A percentile compares a stretch with the other conserved stretches of the same genome.
Evolutionary conservation across 805 yeast genomes (phyloP).

Genomic region (Kodamaea laetipori): DNA sequence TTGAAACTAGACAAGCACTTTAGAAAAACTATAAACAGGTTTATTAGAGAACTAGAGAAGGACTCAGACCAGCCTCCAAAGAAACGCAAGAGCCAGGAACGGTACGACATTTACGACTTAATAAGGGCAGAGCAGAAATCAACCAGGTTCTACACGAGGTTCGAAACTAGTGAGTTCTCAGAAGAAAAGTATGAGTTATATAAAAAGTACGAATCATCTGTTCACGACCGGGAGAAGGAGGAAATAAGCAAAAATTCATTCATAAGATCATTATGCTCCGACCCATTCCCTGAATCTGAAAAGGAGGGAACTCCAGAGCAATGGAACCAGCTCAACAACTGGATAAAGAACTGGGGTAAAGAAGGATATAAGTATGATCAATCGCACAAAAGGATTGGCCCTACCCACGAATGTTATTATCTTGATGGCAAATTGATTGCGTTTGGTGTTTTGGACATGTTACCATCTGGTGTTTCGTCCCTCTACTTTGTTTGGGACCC

Average conservation of each 20-base stretch:
- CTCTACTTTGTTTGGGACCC: slow-evolving; percentile 92
- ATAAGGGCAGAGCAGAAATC: slow-evolving; percentile 42
- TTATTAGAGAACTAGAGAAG: slow-evolving; percentile 37
- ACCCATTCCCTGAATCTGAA: slow-evolving; percentile 53
- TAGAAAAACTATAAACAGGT: slow-evolving; percentile 63
- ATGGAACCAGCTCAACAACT: slow-evolving; percentile 46
- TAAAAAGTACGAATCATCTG: slow-evolving; percentile 65
- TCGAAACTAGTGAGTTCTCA: slow-evolving; percentile 55
- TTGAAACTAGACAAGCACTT: slow-evolving; percentile 64
- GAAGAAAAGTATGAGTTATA: slow-evolving; percentile 64
- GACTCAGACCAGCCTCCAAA: background rate
- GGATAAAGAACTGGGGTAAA: slow-evolving; percentile 34
- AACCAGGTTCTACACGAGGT: slow-evolving; percentile 40
- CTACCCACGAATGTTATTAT: slow-evolving; percentile 79
- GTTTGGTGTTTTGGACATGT: slow-evolving; percentile 71
- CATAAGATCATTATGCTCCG: slow-evolving; percentile 64
- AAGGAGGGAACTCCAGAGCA: slow-evolving; percentile 24
- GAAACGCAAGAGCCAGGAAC: slow-evolving; percentile 15
- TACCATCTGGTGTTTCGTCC: slow-evolving; percentile 77
- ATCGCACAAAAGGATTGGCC: slow-evolving; percentile 46
- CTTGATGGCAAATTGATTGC: slow-evolving; percentile 65
- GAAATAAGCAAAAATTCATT: slow-evolving; percentile 54
- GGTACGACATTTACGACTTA: slow-evolving; percentile 34
- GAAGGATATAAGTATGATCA: background rate
- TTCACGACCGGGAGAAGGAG: slow-evolving; percentile 62